Base-by-base conservation (phyloP, 805 yeast genomes). In the Kodamaea kakaduensis region DNA sequence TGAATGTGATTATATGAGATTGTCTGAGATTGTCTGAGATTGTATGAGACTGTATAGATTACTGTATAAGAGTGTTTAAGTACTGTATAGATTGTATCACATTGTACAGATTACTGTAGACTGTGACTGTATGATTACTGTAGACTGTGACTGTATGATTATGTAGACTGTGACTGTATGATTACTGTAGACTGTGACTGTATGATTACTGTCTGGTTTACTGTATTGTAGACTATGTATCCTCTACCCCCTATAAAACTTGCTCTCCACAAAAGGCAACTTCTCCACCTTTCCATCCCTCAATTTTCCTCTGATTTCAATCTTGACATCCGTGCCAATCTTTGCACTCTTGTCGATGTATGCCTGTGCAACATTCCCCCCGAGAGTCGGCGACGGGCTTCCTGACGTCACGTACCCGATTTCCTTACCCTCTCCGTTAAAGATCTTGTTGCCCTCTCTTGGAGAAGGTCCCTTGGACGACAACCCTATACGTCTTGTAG, bases 381-480 rank as follows among this genome's bases (percentile, higher is more conserved):
- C 83, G 36, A 84, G 58, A 14, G 73, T 68, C 51, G 82, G 71
- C 45, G 82, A 67, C 37, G 79, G 64, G 59, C 78, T 50, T 65
- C 86, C 68, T 70, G 97, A 56, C 3, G 69, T 61, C 75, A 79
- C 55, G 72, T 71, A 53, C 31, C 81, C 71, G 55, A 78, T 67
- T 22, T 68, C 67, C 19, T 68, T 64, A 15, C 79, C 79, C 17
- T 73, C 76, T n/a, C 55, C 58, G 34, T 64, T 56, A 45, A 71
- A 81, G 9, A 90, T 73, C 48, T 76, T 77, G 46, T 76, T 68
- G 7, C 84, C 87, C 17, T 81, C 82, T 60, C 98, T 78, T 20
- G 97, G 96, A 2, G 98, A 87, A 8, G 97, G 97, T 1, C 97
- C 97, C 45, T 71, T 73, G 6, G 81, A 76, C 9, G 61, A 58